A percentile compares a stretch with the other conserved stretches of the same genome.
Conservation (phyloP, 2,329 filamentous ascomycete genomes). For the Xylariaceae sp. region DNA sequence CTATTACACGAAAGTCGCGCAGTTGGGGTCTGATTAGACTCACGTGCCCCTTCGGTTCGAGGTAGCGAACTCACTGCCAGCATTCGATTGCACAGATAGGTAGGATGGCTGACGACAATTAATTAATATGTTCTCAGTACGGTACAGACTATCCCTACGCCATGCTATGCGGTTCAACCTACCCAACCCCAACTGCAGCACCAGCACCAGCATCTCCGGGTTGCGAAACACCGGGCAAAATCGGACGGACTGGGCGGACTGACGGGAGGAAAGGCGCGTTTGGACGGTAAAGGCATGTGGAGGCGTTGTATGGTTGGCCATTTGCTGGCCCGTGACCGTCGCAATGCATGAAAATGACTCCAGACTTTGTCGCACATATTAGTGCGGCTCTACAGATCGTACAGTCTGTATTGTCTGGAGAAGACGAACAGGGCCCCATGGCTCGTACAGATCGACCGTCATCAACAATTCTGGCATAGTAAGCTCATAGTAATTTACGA, state of each 20-base stretch:
- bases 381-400: no score
- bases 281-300: not conserved
- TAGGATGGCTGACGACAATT: not conserved
- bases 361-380: not conserved
- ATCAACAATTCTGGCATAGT: constrained; percentile 12
- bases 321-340: not conserved
- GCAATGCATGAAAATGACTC: not conserved
- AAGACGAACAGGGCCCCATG: constrained; percentile 2
- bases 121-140: not conserved
- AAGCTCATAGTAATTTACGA: constrained; percentile 18
- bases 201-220: not conserved
- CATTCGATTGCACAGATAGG: not conserved
- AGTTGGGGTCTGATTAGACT: not conserved
- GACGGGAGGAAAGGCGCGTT: not conserved
- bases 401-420: not conserved
- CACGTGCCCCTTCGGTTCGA: not conserved
- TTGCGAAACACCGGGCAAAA: constrained; percentile 13
- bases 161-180: not conserved
- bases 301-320: not conserved
- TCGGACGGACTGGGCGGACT: constrained; percentile 2
- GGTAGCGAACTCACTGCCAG: not conserved
- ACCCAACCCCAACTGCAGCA: not conserved
- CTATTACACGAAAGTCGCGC: not conserved
- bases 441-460: constrained; percentile 9
- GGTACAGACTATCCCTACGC: no score